Conservation (phyloP, 2,329 filamentous ascomycete species). For the Penicillium sp. region DNA sequence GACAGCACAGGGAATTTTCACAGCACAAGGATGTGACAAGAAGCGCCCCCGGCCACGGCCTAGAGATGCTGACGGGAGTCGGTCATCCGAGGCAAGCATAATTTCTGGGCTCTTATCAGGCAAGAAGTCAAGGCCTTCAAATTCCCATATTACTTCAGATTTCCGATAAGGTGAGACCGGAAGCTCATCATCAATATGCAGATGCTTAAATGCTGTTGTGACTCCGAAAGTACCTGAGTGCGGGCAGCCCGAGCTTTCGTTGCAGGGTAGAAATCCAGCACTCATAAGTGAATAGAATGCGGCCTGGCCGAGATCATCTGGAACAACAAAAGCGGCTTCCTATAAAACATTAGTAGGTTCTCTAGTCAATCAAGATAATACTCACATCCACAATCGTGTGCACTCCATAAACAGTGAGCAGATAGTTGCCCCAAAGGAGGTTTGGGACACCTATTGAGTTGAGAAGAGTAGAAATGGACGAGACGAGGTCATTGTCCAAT, state of each 20-base stretch:
- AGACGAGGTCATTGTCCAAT: too few species aligned
- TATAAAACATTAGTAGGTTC: background rate
- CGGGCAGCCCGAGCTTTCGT: background rate
- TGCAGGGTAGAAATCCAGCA: background rate
- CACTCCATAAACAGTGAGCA: conserved; percentile 28
- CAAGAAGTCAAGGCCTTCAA: background rate
- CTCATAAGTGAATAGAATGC: background rate
- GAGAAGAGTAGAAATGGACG: too few species aligned
- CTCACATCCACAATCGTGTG: conserved; percentile 21
- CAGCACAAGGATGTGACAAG: background rate
- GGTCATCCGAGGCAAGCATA: background rate
- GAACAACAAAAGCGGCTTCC: background rate
- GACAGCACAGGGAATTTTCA: background rate
- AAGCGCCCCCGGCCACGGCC: background rate
- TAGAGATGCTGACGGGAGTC: background rate
- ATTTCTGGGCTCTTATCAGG: background rate
- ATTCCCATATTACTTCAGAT: background rate
- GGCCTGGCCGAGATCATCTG: background rate
- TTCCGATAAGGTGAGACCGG: background rate
- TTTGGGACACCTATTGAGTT: too few species aligned
- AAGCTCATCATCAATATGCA: background rate
- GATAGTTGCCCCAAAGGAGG: too few species aligned
- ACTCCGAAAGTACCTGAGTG: background rate
- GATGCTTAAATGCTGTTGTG: background rate
- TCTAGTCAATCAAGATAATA: background rate